Base-by-base conservation (phyloP, 805 yeast genomes). In the Myxozyma monticola region DNA sequence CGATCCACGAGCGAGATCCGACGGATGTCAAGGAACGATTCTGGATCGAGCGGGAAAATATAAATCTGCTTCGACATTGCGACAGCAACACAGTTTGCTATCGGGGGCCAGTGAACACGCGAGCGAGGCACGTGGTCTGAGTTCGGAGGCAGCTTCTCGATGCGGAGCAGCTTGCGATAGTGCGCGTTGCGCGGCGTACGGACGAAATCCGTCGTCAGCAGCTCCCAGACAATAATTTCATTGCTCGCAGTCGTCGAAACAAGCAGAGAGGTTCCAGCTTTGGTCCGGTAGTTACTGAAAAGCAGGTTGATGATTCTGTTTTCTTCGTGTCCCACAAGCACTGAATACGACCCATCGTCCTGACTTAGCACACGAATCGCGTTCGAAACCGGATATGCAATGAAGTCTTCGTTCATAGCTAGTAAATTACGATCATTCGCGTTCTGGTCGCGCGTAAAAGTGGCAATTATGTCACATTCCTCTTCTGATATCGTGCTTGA, bases 151-250 rank as follows among this genome's bases (percentile, higher is more conserved):
- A 54, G 40, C 33, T 54, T 54, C 42, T 52, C 59, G 17, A 54
- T 47, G 7, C 56, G 49, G 4, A 54, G 37, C n/a, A 54, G 45
- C 38, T 54, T 54, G 18, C 46, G 49, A 31, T 55, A 55, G 24
- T 51, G 56, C 9, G 42, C 49, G 20, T 49, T 42, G n/a, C 52
- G 42, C 2, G 51, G 30, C 15, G 51, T 33, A 9, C 10, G 30
- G 35, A 29, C 33, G 30, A 55, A 55, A n/a, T 33, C 43, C 37
- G 22, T 54, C 20, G 53, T 43, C 30, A 52, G 18, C 9, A 54
- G 37, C 33, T 54, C 59, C 59, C 59, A 54, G 2, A 49, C 56
- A 29, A 54, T 51, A n/a, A 54, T 43, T 25, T 54, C 59, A 18
- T 52, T 54, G 35, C 22, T 44, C 10, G 41, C 57, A 9, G 59